Evolutionary conservation across 352 stramenopile species (phyloP).

Genomic region (Pythium grandisporangium): DNA sequence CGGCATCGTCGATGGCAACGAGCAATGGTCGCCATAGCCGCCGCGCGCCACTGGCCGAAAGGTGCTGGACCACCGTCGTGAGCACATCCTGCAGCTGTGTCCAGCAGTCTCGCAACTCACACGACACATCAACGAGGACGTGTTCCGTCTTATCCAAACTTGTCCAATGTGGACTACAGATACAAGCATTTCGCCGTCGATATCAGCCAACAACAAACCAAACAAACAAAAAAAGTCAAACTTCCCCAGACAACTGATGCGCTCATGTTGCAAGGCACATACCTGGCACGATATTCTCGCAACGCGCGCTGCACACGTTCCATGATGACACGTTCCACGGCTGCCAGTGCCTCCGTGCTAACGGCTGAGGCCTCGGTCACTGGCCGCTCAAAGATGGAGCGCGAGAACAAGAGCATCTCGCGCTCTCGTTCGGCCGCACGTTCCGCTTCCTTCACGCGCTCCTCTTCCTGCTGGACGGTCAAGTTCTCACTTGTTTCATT

Average conservation of each 20-base stretch:
- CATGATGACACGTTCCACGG: constrained; percentile 15
- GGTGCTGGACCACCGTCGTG: neutral
- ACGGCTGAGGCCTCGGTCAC: constrained; percentile 33
- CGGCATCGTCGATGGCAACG: constrained; percentile 4
- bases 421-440: constrained; percentile 29
- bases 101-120: constrained; percentile 1
- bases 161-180: constrained; percentile 3
- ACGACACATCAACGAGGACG: constrained; percentile 4
- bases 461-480: constrained; percentile 1
- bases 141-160: no score
- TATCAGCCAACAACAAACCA: neutral
- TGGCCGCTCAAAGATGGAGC: constrained; percentile 67
- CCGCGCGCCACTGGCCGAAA: constrained; percentile 4
- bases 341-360: constrained; percentile 18
- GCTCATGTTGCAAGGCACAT: no score
- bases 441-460: no score
- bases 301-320: constrained; percentile 11
- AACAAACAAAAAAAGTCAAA: no score
- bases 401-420: constrained; percentile 46
- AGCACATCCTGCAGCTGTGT: constrained; percentile 4
- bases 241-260: no score
- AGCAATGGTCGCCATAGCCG: constrained; percentile 14
- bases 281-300: constrained; percentile 22
- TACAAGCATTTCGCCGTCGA: neutral
- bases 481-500: no score